These are phyloP conservation scores for Draba incana DNA, from an alignment of 345 rosid genomes.

Conservation along the genomic window DNA sequence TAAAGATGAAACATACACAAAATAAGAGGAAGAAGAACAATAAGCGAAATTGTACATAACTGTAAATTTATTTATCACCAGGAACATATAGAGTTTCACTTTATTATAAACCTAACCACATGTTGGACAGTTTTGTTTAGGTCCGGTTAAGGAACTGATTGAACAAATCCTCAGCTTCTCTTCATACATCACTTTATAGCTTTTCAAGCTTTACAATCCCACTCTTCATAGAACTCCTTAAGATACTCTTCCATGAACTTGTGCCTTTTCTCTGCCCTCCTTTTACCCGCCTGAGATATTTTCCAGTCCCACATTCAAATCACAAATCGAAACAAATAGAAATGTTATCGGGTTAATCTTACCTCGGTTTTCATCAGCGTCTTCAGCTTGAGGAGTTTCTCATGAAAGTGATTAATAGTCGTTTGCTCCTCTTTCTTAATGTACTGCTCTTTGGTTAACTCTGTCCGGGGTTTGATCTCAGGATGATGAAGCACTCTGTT, in stretches of 20 bases:
- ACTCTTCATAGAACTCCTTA: constrained; percentile 70
- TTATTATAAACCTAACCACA: constrained; percentile 3
- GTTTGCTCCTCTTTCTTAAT: constrained; percentile 81
- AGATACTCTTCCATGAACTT: constrained; percentile 73
- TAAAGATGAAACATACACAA: no score
- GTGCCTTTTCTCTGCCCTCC: constrained; percentile 79
- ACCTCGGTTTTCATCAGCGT: constrained; percentile 83
- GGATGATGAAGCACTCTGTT: constrained; percentile 80
- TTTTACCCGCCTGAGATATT: no score
- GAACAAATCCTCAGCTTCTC: constrained; percentile 7
- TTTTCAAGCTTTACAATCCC: constrained; percentile 69
- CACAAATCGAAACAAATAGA: neutral
- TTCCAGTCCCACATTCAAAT: constrained; percentile 13
- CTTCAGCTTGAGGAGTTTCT: constrained; percentile 88
- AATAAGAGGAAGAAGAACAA: no score
- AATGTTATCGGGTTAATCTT: neutral
- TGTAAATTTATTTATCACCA: neutral
- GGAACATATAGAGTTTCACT: neutral
- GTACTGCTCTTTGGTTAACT: constrained; percentile 74
- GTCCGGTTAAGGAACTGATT: constrained; percentile 12
- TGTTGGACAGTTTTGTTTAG: constrained; percentile 13
- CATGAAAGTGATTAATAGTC: constrained; percentile 75
- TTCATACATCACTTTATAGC: constrained; percentile 7
- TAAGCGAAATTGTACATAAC: neutral
- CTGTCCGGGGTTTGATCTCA: constrained; percentile 58